Conservation (phyloP, 257 asterid species). For the Rauvolfia tetraphylla region DNA sequence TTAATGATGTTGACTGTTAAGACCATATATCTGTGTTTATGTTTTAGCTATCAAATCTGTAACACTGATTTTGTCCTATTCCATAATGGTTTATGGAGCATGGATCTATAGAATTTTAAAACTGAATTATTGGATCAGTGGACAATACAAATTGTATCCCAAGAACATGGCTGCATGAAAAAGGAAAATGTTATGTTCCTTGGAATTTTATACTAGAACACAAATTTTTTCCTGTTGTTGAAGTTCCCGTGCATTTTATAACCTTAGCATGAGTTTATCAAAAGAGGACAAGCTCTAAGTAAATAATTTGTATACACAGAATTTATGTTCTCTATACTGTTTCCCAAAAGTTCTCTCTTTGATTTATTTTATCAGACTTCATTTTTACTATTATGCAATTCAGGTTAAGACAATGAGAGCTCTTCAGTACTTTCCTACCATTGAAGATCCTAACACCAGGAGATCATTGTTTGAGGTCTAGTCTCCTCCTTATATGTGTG, state of each 20-base stretch:
- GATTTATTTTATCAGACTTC: slow-evolving; percentile 1
- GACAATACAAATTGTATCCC: neutral
- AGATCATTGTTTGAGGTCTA: slow-evolving; percentile 94
- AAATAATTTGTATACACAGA: neutral
- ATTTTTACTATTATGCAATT: neutral
- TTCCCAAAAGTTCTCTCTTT: neutral
- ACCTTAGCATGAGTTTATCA: neutral
- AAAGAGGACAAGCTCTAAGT: neutral
- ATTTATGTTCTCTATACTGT: neutral
- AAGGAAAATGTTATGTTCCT: no score
- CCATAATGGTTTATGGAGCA: neutral
- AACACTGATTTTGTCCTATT: neutral
- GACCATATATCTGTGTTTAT: neutral
- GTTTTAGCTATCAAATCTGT: neutral
- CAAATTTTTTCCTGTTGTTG: neutral
- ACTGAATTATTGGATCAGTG: neutral
- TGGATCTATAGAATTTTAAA: neutral
- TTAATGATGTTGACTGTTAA: neutral
- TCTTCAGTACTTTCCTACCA: slow-evolving; percentile 94
- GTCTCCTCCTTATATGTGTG: slow-evolving; percentile 1
- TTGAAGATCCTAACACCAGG: slow-evolving; percentile 96
- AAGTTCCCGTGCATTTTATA: neutral
- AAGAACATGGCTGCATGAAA: neutral
- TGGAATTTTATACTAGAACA: neutral
- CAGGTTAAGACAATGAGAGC: slow-evolving; percentile 99